phyloP scores from a whole-genome alignment of 2,329 filamentous ascomycete genomes.

The Fusarium graminum region DNA sequence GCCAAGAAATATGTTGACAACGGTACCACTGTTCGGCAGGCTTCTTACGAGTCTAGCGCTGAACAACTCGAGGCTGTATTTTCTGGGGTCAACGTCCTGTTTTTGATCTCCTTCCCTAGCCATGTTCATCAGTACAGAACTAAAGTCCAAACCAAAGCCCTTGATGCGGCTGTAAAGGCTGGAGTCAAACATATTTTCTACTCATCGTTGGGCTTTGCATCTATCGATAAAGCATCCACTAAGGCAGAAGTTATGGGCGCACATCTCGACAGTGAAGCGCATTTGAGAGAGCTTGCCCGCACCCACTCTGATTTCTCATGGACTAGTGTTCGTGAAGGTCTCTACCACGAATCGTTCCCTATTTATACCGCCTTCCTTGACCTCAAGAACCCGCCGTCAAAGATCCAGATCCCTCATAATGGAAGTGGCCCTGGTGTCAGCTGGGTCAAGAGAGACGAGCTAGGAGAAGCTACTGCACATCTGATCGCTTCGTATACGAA shows the following conservation, averaged over 20 bases:
- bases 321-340: constrained; percentile 37
- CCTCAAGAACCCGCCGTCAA: background rate
- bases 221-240: background rate
- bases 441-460: constrained; percentile 41
- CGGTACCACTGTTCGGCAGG: constrained; percentile 12
- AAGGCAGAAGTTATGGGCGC: constrained; percentile 38
- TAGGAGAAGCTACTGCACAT: constrained; percentile 34
- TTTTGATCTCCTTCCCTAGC: constrained; percentile 41
- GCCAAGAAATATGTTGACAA: background rate
- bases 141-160: constrained; percentile 14
- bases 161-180: constrained; percentile 26
- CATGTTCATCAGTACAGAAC: constrained; percentile 35
- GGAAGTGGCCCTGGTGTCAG: constrained; percentile 26
- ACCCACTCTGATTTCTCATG: constrained; percentile 1
- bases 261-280: constrained; percentile 33
- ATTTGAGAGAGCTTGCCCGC: constrained; percentile 6
- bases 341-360: constrained; percentile 39
- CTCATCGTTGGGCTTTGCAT: constrained; percentile 32
- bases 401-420: constrained; percentile 28
- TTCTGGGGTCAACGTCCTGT: constrained; percentile 4
- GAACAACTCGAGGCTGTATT: constrained; percentile 17
- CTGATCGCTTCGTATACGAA: constrained; percentile 21
- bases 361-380: constrained; percentile 39
- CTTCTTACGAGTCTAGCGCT: constrained; percentile 30
- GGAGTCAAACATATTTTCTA: constrained; percentile 37